Conservation (phyloP, 306 rosid species). For the Fragaria vesca region DNA sequence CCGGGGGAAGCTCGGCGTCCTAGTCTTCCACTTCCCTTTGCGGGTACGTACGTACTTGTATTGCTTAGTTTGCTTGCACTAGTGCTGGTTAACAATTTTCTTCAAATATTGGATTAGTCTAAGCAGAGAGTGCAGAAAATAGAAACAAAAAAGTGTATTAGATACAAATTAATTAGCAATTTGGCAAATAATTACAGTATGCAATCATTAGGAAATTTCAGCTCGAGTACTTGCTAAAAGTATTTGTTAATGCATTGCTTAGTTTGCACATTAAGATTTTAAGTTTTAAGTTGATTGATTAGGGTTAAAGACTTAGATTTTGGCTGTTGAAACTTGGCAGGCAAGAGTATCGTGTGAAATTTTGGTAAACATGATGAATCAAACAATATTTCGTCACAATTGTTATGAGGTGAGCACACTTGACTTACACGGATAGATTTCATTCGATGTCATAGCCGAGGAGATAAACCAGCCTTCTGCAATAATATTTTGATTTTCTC, state of each 20-base stretch:
- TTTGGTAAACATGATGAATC: slow-evolving; percentile 44
- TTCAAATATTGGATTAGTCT: neutral
- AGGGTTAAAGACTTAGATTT: neutral
- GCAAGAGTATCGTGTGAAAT: slow-evolving; percentile 61
- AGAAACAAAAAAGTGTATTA: no score
- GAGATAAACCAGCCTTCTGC: neutral
- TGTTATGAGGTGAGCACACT: slow-evolving; percentile 27
- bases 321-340: slow-evolving; percentile 29
- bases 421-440: neutral
- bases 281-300: neutral
- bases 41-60: slow-evolving; percentile 34
- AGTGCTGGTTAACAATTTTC: neutral
- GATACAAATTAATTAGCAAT: neutral
- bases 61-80: neutral
- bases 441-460: neutral
- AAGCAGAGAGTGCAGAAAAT: no score
- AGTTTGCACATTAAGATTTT: neutral
- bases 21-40: slow-evolving; percentile 50
- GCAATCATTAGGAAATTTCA: no score
- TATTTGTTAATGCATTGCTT: neutral
- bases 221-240: no score
- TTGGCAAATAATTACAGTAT: neutral
- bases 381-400: slow-evolving; percentile 55
- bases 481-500: neutral
- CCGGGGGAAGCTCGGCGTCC: slow-evolving; percentile 48